These are phyloP conservation scores for Chrysoporthe deuterocubensis DNA, from an alignment of 2,329 filamentous ascomycete species.

Conservation along the genomic window DNA sequence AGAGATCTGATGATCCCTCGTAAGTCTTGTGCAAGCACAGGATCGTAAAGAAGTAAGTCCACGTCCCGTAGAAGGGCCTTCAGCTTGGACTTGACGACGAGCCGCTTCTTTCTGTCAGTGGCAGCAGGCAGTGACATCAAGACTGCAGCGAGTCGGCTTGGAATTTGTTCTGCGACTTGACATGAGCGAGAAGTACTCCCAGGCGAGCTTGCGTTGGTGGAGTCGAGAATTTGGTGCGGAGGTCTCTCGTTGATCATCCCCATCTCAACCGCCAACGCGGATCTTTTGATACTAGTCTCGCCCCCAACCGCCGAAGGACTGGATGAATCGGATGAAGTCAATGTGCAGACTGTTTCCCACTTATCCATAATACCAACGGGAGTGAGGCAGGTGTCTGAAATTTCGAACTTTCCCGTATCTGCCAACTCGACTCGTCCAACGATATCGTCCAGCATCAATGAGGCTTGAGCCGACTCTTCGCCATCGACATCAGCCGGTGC, in stretches of 20 bases:
- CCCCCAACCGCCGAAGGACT: background rate
- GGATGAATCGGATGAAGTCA: background rate
- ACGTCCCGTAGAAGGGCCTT: conserved; percentile 12
- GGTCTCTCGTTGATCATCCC: too few species aligned
- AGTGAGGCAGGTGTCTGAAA: conserved; percentile 8
- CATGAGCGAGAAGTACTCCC: background rate
- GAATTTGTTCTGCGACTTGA: conserved; percentile 6
- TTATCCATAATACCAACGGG: conserved; percentile 11
- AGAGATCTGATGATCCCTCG: conserved; percentile 6
- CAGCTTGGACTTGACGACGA: conserved; percentile 9
- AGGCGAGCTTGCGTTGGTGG: background rate
- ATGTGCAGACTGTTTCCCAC: background rate
- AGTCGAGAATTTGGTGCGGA: background rate
- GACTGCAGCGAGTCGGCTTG: conserved; percentile 8
- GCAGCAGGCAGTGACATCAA: conserved; percentile 7
- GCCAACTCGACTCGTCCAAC: background rate
- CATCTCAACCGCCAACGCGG: background rate
- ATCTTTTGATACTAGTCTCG: background rate
- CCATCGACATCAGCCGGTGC: background rate
- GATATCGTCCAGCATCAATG: background rate
- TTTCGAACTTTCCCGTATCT: background rate
- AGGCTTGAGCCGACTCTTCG: background rate
- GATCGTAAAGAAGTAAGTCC: background rate
- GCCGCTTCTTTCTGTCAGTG: background rate
- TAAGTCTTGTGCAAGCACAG: conserved; percentile 5